A percentile compares a stretch with the other conserved stretches of the same genome.
These are phyloP conservation scores for Emergomyces orientalis DNA, from an alignment of 2,329 filamentous ascomycete species.

Conservation along the genomic window DNA sequence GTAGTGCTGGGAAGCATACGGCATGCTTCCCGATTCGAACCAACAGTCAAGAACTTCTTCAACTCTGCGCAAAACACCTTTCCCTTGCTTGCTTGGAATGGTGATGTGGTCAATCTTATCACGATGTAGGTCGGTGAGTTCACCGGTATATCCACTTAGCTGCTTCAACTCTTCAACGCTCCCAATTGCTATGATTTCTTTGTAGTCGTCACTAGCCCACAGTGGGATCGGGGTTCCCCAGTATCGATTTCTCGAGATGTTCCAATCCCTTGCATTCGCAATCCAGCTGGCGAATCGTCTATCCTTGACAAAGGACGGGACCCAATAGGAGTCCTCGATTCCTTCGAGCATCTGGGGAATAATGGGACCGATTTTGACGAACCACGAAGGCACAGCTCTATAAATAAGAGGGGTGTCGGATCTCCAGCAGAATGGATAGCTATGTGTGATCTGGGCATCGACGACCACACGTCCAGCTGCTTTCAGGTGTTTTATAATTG, in stretches of 20 bases:
- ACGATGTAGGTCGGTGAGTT: conserved; percentile 77
- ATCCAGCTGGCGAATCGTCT: conserved; percentile 90
- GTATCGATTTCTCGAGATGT: conserved; percentile 85
- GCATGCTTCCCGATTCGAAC: conserved; percentile 96
- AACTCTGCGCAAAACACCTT: conserved; percentile 68
- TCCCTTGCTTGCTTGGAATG: conserved; percentile 81
- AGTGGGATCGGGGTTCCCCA: conserved; percentile 91
- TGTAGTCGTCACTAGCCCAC: conserved; percentile 83
- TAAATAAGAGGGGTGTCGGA: conserved; percentile 95
- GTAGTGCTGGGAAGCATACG: conserved; percentile 82
- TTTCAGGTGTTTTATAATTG: conserved; percentile 84
- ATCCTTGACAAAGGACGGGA: conserved; percentile 82
- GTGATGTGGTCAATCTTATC: conserved; percentile 92
- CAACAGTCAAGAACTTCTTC: conserved; percentile 94
- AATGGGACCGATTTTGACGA: conserved; percentile 75
- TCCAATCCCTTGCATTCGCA: conserved; percentile 84
- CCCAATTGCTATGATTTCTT: conserved; percentile 78
- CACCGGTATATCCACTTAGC: conserved; percentile 75
- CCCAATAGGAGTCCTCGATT: conserved; percentile 84
- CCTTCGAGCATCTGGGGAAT: conserved; percentile 85
- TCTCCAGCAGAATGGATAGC: conserved; percentile 86
- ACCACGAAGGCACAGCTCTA: conserved; percentile 87
- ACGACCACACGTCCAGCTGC: conserved; percentile 65
- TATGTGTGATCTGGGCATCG: conserved; percentile 81
- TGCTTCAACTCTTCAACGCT: conserved; percentile 76